Evolutionary conservation across 257 asterid species (phyloP).

Genomic region (Vinca minor): DNA sequence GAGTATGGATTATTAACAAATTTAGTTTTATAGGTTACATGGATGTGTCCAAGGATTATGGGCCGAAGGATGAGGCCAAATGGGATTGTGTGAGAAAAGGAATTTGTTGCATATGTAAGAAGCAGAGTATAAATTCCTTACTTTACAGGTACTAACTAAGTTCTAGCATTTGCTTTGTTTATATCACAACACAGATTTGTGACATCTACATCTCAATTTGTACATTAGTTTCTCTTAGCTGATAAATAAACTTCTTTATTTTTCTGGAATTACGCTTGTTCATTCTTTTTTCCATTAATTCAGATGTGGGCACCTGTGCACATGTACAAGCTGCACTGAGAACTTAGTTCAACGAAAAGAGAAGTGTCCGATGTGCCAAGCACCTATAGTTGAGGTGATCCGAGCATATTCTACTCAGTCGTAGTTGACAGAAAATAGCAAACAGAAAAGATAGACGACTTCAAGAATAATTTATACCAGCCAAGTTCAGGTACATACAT

Average conservation of each 20-base stretch:
- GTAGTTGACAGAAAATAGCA: constrained; percentile 2
- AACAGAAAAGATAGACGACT: constrained; percentile 6
- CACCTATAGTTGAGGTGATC: constrained; percentile 71
- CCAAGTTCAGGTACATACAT: too few relatives aligned
- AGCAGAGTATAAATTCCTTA: constrained; percentile 55
- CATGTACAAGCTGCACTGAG: constrained; percentile 75
- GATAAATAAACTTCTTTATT: background rate
- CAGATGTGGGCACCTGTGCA: constrained; percentile 97
- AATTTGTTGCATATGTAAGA: constrained; percentile 66
- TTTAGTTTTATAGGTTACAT: constrained; percentile 12
- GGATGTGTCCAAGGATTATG: constrained; percentile 29
- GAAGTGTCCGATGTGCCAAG: constrained; percentile 83
- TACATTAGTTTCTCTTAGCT: background rate
- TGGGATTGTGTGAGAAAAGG: constrained; percentile 76
- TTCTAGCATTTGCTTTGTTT: background rate
- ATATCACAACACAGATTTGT: background rate
- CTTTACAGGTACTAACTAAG: constrained; percentile 77
- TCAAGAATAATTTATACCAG: background rate
- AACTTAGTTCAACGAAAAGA: constrained; percentile 38
- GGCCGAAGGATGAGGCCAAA: constrained; percentile 34
- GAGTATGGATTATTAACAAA: background rate
- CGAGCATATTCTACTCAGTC: constrained; percentile 60
- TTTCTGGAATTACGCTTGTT: background rate
- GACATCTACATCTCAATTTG: background rate
- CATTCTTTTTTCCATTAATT: background rate